These are phyloP conservation scores for Megacollybia platyphylla DNA, from an alignment of 1,284 basidiomycete species.

Conservation along the genomic window DNA sequence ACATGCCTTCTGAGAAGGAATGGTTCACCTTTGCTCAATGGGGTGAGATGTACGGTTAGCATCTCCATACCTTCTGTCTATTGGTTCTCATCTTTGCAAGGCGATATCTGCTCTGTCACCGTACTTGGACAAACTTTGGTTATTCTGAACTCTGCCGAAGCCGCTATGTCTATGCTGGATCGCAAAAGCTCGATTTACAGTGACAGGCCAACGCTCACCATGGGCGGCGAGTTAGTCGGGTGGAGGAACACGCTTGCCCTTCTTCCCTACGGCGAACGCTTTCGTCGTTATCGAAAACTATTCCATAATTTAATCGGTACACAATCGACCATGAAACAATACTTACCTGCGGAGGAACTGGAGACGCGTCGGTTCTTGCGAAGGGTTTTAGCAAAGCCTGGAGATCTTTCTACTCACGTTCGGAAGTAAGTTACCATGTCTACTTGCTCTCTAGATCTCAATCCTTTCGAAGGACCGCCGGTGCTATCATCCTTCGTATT, in stretches of 20 bases:
- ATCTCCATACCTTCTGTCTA: neutral
- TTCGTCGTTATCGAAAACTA: slow-evolving; percentile 47
- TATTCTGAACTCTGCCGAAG: slow-evolving; percentile 41
- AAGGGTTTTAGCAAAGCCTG: slow-evolving; percentile 39
- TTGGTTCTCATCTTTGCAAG: slow-evolving; percentile 17
- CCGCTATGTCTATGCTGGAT: slow-evolving; percentile 49
- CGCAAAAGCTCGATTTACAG: slow-evolving; percentile 12
- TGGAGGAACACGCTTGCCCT: slow-evolving; percentile 55
- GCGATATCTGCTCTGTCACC: slow-evolving; percentile 45
- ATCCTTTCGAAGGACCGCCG: slow-evolving; percentile 29
- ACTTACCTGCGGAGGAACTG: slow-evolving; percentile 31
- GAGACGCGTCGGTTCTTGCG: slow-evolving; percentile 46
- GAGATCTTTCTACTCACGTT: slow-evolving; percentile 38
- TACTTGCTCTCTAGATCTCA: neutral
- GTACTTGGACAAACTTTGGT: slow-evolving; percentile 49
- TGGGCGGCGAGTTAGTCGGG: slow-evolving; percentile 54
- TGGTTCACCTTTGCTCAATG: slow-evolving; percentile 45
- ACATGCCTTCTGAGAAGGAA: slow-evolving; percentile 37
- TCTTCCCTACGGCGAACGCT: slow-evolving; percentile 45
- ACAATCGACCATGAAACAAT: slow-evolving; percentile 32
- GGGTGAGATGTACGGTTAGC: slow-evolving; percentile 35
- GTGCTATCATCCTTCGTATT: slow-evolving; percentile 45
- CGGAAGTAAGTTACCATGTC: slow-evolving; percentile 23
- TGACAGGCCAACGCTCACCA: slow-evolving; percentile 12
- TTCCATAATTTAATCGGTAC: slow-evolving; percentile 48